phyloP scores from a whole-genome alignment of 495 filamentous ascomycete genomes.

The Aspergillus funiculosus region DNA sequence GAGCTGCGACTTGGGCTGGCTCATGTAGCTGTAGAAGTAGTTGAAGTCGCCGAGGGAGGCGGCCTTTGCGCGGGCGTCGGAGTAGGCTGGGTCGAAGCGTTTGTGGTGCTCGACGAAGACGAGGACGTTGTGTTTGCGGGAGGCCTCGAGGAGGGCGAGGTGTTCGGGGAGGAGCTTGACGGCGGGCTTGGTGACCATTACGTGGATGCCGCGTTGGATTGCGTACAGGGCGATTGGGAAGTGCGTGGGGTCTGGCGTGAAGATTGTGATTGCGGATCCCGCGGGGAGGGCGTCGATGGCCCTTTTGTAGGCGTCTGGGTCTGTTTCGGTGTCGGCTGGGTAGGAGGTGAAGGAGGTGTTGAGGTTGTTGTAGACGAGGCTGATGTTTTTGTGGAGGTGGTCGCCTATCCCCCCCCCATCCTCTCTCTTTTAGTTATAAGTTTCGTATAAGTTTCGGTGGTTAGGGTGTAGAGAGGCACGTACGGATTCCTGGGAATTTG shows the following conservation, averaged over 20 bases:
- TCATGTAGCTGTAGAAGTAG: constrained; percentile 98
- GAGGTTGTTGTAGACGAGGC: constrained; percentile 76
- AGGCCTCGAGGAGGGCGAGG: constrained; percentile 62
- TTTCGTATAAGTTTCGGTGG: neutral
- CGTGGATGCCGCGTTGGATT: constrained; percentile 78
- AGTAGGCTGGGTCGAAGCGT: constrained; percentile 87
- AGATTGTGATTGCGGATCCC: constrained; percentile 91
- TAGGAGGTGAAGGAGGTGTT: constrained; percentile 78
- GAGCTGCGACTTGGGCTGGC: constrained; percentile 84
- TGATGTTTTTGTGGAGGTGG: constrained; percentile 85
- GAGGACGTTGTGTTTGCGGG: constrained; percentile 71
- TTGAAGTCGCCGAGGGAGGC: constrained; percentile 81
- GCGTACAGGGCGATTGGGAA: constrained; percentile 93
- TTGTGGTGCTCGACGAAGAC: constrained; percentile 98
- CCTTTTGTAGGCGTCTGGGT: constrained; percentile 80
- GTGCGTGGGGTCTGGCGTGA: constrained; percentile 92
- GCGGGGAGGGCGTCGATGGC: constrained; percentile 80
- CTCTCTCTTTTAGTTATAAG: neutral
- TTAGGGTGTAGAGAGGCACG: constrained; percentile 19
- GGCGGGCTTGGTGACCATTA: constrained; percentile 93
- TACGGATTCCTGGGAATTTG: constrained; percentile 89
- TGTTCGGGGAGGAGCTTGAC: constrained; percentile 79
- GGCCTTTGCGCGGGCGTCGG: constrained; percentile 72
- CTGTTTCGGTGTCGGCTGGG: constrained; percentile 62
- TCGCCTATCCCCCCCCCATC: no score